These are phyloP conservation scores for Populus hybrid DNA, from an alignment of 441 rosid genomes.

Conservation along the genomic window DNA sequence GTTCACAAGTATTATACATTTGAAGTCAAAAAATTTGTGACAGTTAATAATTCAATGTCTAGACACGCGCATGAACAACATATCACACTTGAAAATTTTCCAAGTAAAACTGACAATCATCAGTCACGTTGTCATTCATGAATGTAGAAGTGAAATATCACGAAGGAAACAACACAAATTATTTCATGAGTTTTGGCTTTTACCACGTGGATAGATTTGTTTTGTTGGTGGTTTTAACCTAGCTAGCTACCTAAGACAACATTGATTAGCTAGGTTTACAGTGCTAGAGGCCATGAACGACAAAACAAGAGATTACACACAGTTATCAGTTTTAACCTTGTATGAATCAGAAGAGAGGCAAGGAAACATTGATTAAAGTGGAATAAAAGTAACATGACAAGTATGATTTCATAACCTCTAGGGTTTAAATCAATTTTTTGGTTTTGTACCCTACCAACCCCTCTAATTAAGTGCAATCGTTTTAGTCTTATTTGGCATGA, in stretches of 20 bases:
- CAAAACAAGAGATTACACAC: not conserved
- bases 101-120: too few relatives aligned
- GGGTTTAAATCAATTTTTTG: conserved; percentile 22
- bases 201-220: not conserved
- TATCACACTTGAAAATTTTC: too few relatives aligned
- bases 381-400: conserved; percentile 44
- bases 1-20: not conserved
- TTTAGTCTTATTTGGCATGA: not conserved
- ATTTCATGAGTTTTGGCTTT: not conserved
- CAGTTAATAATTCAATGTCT: not conserved
- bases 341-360: conserved; percentile 23
- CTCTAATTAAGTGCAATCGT: not conserved
- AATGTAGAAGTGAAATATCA: too few relatives aligned
- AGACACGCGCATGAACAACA: not conserved
- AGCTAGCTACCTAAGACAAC: not conserved
- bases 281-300: not conserved
- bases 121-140: too few relatives aligned
- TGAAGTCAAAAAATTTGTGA: not conserved
- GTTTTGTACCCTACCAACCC: conserved; percentile 32
- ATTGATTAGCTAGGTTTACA: not conserved
- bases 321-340: not conserved
- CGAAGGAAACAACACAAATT: not conserved
- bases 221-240: not conserved
- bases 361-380: conserved; percentile 39
- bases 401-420: conserved; percentile 19